phyloP scores from a whole-genome alignment of 1,284 basidiomycete species.

The Malassezia equina region DNA sequence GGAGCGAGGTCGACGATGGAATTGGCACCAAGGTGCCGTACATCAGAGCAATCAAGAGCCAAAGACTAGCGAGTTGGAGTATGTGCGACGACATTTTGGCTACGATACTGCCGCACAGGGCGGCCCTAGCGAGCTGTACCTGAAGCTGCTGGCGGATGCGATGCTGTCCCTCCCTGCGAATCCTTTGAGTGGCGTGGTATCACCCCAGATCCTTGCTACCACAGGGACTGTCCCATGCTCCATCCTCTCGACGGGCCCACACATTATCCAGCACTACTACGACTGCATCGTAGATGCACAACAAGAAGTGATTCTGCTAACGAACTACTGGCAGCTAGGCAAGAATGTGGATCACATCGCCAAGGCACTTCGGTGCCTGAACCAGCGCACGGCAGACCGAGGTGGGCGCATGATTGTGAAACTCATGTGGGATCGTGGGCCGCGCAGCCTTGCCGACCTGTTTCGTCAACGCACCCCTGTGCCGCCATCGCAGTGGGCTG shows the following conservation, averaged over 20 bases:
- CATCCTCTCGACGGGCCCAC: slow-evolving; percentile 45
- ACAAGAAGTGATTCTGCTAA: slow-evolving; percentile 43
- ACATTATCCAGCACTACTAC: slow-evolving; percentile 47
- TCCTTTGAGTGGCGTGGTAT: slow-evolving; percentile 42
- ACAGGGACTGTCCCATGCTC: slow-evolving; percentile 43
- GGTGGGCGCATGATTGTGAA: slow-evolving; percentile 31
- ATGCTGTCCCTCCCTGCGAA: slow-evolving; percentile 30
- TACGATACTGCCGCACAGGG: slow-evolving; percentile 30
- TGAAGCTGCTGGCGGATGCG: slow-evolving; percentile 40
- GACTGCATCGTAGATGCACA: slow-evolving; percentile 44
- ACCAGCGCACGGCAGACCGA: slow-evolving; percentile 17
- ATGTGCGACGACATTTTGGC: slow-evolving; percentile 27
- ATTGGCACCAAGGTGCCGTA: slow-evolving; percentile 42
- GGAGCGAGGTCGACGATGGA: slow-evolving; percentile 37
- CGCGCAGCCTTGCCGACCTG: slow-evolving; percentile 38
- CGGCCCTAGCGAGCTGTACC: slow-evolving; percentile 35
- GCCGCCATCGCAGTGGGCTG: slow-evolving; percentile 33
- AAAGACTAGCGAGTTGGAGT: slow-evolving; percentile 35
- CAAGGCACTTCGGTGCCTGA: slow-evolving; percentile 37
- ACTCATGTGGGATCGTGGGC: slow-evolving; percentile 47
- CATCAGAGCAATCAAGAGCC: slow-evolving; percentile 32
- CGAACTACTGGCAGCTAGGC: slow-evolving; percentile 47
- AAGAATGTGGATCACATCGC: slow-evolving; percentile 42
- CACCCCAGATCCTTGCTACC: slow-evolving; percentile 41
- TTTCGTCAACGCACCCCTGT: slow-evolving; percentile 41